Evolutionary conservation across 2,329 filamentous ascomycete genomes (phyloP).

Genomic region (Fusarium keratoplasticum): DNA sequence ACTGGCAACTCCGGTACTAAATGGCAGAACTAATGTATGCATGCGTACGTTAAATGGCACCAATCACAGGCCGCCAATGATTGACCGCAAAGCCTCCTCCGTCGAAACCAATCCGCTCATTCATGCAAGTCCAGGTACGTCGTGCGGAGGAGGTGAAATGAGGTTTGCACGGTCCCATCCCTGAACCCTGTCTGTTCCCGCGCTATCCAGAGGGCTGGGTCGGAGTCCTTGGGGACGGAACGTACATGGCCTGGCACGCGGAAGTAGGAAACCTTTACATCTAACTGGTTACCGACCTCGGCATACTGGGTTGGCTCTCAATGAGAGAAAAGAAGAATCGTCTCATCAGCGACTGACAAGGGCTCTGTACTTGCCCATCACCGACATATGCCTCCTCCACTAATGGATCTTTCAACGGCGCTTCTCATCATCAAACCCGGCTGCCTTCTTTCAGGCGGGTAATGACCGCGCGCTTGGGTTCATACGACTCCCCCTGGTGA

Average conservation of each 20-base stretch:
- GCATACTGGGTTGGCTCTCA: not conserved
- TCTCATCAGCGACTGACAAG: not conserved
- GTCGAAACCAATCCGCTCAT: conserved; percentile 12
- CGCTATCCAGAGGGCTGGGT: conserved; percentile 44
- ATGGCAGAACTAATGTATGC: conserved; percentile 7
- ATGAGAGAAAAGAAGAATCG: not conserved
- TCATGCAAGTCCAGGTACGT: conserved; percentile 22
- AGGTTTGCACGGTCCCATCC: conserved; percentile 33
- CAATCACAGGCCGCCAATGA: conserved; percentile 17
- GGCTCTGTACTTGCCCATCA: not conserved
- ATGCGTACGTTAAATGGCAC: conserved; percentile 6
- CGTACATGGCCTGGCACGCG: not conserved
- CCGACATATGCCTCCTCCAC: not conserved
- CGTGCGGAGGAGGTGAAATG: conserved; percentile 32
- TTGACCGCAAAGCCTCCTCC: not conserved
- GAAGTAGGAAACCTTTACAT: not conserved
- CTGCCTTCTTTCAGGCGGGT: not conserved
- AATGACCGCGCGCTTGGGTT: conserved; percentile 1
- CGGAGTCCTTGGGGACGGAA: conserved; percentile 31
- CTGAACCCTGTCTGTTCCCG: conserved; percentile 38
- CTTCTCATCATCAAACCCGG: not conserved
- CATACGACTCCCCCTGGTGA: conserved; percentile 8
- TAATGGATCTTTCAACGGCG: not conserved
- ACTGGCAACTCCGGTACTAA: conserved; percentile 3
- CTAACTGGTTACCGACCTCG: not conserved